Percentiles rank a stretch among this genome's conserved stretches.
Evolutionary conservation across 2,329 filamentous ascomycete genomes (phyloP).

Genomic region (Neofusicoccum sp.): DNA sequence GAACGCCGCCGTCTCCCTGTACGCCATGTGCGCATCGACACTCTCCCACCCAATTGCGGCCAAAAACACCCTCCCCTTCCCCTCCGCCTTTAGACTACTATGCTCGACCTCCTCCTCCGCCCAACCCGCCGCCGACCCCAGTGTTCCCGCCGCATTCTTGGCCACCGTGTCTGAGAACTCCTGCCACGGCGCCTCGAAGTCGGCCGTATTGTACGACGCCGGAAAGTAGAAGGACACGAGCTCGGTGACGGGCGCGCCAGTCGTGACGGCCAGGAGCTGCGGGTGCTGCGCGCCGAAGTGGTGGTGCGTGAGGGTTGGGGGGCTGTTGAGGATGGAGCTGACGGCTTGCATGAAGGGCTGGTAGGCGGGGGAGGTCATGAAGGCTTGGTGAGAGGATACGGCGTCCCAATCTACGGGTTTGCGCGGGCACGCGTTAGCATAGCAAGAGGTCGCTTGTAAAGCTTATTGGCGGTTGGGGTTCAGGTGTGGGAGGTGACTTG

Average conservation of each 20-base stretch:
- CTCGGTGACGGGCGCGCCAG: constrained; percentile 50
- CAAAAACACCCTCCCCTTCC: constrained; percentile 43
- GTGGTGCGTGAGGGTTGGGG: constrained; percentile 35
- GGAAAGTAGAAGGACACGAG: constrained; percentile 47
- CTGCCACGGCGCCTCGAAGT: constrained; percentile 34
- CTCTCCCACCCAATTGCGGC: constrained; percentile 53
- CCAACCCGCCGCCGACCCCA: constrained; percentile 36
- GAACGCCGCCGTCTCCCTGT: constrained; percentile 47
- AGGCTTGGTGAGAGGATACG: constrained; percentile 39
- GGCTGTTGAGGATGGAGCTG: constrained; percentile 27
- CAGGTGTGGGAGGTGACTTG: not conserved
- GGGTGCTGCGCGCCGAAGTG: constrained; percentile 27
- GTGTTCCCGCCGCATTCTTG: constrained; percentile 30
- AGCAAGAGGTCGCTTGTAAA: too few species aligned
- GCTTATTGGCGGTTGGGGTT: not conserved
- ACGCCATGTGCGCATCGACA: constrained; percentile 50
- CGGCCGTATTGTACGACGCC: constrained; percentile 26
- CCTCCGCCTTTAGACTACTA: constrained; percentile 19
- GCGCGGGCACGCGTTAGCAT: not conserved
- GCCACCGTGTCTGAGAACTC: constrained; percentile 39
- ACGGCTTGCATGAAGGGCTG: constrained; percentile 36
- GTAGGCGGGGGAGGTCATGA: constrained; percentile 40
- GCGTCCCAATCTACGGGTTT: constrained; percentile 43
- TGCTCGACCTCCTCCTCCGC: constrained; percentile 26
- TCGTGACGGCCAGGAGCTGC: constrained; percentile 29